Evolutionary conservation across 768 basidiomycete species (phyloP).

Genomic region (Rhodotorula babjevae): DNA sequence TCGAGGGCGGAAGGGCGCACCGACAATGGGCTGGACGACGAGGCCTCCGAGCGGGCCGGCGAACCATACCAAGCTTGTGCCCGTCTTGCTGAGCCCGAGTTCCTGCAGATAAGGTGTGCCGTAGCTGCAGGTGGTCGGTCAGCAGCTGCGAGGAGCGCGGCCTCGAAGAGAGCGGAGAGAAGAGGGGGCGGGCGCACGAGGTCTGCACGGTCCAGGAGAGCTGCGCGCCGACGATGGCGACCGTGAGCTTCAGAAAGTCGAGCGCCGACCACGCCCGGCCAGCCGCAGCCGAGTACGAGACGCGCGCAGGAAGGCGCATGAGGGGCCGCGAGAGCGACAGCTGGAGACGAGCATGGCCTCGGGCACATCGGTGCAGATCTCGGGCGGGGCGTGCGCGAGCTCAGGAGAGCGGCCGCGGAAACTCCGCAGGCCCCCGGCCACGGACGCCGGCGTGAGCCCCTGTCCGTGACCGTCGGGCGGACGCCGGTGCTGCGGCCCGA

Average conservation of each 20-base stretch:
- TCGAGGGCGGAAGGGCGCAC: conserved; percentile 51
- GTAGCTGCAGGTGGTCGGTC: conserved; percentile 56
- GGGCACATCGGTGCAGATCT: too few relatives aligned
- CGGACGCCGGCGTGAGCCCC: too few relatives aligned
- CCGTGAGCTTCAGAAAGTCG: conserved; percentile 49
- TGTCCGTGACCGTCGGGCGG: too few relatives aligned
- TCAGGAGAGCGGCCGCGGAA: too few relatives aligned
- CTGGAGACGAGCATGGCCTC: too few relatives aligned
- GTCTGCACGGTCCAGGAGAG: conserved; percentile 94
- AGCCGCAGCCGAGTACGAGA: too few relatives aligned
- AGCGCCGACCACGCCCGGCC: conserved; percentile 39
- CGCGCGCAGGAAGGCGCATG: too few relatives aligned
- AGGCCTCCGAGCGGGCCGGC: conserved; percentile 85
- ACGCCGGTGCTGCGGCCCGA: too few relatives aligned
- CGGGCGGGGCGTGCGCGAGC: too few relatives aligned
- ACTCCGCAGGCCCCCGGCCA: too few relatives aligned
- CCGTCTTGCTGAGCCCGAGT: conserved; percentile 74
- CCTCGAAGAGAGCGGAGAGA: too few relatives aligned
- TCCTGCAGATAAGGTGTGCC: conserved; percentile 88
- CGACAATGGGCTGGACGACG: conserved; percentile 94
- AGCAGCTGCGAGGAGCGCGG: background rate
- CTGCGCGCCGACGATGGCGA: conserved; percentile 92
- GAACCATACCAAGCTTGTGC: conserved; percentile 90
- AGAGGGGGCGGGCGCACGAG: conserved; percentile 56
- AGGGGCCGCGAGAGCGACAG: too few relatives aligned